Conservation (phyloP, 805 yeast genomes). For the Lipomyces orientalis region DNA sequence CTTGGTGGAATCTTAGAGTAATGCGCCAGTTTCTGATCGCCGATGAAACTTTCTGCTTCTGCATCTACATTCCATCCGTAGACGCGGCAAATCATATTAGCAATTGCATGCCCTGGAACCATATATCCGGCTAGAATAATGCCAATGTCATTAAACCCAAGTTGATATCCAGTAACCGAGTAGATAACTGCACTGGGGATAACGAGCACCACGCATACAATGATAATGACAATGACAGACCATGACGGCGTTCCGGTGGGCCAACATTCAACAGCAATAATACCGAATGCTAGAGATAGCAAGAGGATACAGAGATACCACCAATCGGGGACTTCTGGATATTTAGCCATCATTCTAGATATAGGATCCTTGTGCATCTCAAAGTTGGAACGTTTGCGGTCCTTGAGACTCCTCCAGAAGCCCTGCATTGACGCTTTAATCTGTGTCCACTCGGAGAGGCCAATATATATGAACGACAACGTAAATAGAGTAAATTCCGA, state of each 20-base stretch:
- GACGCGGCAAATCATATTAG: conserved; percentile 60
- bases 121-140: conserved; percentile 70
- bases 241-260: conserved; percentile 62
- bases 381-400: conserved; percentile 59
- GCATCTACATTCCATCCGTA: conserved; percentile 59
- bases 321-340: conserved; percentile 76
- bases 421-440: conserved; percentile 48
- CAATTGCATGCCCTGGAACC: conserved; percentile 56
- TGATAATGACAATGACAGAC: conserved; percentile 61
- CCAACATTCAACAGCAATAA: conserved; percentile 49
- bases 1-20: conserved; percentile 69
- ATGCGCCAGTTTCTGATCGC: conserved; percentile 67
- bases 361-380: conserved; percentile 57
- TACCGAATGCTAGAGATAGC: conserved; percentile 46
- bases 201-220: conserved; percentile 61
- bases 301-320: conserved; percentile 62
- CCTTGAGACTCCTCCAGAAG: conserved; percentile 54
- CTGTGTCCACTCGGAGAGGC: conserved; percentile 56
- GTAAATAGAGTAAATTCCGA: conserved; percentile 59
- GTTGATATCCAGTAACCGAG: conserved; percentile 64
- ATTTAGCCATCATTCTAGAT: conserved; percentile 59
- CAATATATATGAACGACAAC: conserved; percentile 55
- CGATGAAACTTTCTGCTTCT: conserved; percentile 61
- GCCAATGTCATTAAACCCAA: conserved; percentile 67
- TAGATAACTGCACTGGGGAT: conserved; percentile 67